Evolutionary conservation across 129 eudicot genomes (phyloP), one percentile per base, ranked within the genome.

Genomic region (Mikania micrantha): DNA sequence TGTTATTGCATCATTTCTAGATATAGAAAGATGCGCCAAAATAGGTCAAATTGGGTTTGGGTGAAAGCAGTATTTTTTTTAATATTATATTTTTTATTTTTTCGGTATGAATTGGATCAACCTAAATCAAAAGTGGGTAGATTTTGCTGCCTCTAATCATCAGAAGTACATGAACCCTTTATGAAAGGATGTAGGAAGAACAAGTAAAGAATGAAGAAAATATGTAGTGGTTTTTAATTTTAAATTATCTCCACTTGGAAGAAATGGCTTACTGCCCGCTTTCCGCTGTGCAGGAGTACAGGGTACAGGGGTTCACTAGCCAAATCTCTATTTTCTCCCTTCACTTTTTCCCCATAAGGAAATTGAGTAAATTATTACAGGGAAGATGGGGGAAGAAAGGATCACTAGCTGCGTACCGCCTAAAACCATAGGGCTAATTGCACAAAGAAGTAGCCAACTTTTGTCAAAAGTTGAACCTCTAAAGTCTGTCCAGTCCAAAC

Each of bases 211-310:
- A 25, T 13, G 60, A 44, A 40, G 5, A 6, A 60, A 39, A 13
- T 9, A 50, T 63, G 5, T 36, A 49, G 29, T 0, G 65, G 47
- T 34, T 64, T 71, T 40, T 71, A 20, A 20, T 28, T 50, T 38
- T 19, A 12, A 48, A 77, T 72, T 20, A 27, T 50, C 53, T 52
- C 69, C 56, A 32, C 71, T 61, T 44, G 59, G 54, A 76, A 81
- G 77, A 81, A 45, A 71, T 84, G 85, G 85, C 97, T 90, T 87
- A 90, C 91, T 74, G 81, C 84, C 80, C 78, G 77, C 80, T 90
- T 87, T 81, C 85, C 87, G 73, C 91, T 87, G 91, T 90, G 95
- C 97, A 90, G 97, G 79, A 66, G 73, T 74, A 75, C 79, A 75
- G 95, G 80, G 80, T 81, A 84, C 90, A 82, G 91, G 38, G 62